Evolutionary conservation across 169 alveolate species (phyloP).

Genomic region (Babesia bigemina): DNA sequence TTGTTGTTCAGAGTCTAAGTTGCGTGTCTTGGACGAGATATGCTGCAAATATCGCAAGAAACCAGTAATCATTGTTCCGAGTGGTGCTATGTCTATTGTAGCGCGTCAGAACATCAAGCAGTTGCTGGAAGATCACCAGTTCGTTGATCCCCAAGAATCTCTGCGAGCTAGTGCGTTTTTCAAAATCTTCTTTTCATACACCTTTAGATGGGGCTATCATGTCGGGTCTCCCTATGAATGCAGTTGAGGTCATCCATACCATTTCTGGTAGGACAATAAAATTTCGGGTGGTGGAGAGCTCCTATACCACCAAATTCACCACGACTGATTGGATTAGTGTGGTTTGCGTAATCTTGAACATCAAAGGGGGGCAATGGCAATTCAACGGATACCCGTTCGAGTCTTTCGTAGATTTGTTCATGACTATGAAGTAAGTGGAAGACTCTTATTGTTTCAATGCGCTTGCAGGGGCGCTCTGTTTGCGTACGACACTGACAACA

Average conservation of each 20-base stretch:
- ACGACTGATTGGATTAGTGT: conserved; percentile 78
- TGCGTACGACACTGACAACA: conserved; percentile 56
- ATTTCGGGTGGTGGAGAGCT: conserved; percentile 74
- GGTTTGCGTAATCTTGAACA: conserved; percentile 74
- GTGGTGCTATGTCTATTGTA: conserved; percentile 56
- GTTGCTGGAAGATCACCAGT: conserved; percentile 61
- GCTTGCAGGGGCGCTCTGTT: conserved; percentile 56
- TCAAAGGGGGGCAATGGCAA: conserved; percentile 71
- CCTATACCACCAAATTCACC: conserved; percentile 67
- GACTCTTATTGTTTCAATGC: not conserved
- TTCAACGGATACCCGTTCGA: conserved; percentile 76
- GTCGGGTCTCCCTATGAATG: conserved; percentile 61
- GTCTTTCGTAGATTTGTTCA: conserved; percentile 68
- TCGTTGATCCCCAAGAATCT: conserved; percentile 54
- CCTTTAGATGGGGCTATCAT: conserved; percentile 39
- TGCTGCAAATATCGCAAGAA: conserved; percentile 73
- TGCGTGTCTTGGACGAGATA: conserved; percentile 74
- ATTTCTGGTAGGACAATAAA: conserved; percentile 69
- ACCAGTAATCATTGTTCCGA: conserved; percentile 72
- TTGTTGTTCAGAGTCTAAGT: conserved; percentile 14
- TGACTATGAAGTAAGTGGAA: conserved; percentile 71
- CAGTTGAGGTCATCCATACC: conserved; percentile 71
- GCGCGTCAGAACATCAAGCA: conserved; percentile 56
- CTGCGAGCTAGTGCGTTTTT: conserved; percentile 23
- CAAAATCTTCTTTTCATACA: conserved; percentile 21